Base-by-base conservation (phyloP, 768 basidiomycete species). In the Dioszegia hungarica region DNA sequence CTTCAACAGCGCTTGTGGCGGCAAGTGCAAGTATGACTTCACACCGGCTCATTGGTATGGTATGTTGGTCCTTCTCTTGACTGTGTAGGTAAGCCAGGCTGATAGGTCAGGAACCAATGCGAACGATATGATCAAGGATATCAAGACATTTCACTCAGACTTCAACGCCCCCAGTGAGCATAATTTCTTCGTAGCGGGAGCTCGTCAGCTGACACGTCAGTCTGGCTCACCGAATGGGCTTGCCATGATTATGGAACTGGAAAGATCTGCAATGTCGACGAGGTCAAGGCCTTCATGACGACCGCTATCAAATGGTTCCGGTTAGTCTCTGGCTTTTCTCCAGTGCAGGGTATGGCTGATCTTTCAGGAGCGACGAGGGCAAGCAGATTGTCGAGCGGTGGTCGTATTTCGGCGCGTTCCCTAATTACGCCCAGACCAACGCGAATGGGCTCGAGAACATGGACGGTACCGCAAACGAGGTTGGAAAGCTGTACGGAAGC, bases 21-120 rank as follows among this genome's bases (percentile, higher is more conserved):
- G 69, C 5, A 41, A 57, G 2, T 73, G 72, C 51, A 45, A 59
- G 47, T 70, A 62, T 57, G 72, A 70, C 43, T 70, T 73, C 37
- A 43, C 70, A 27, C 67, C 72, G 3, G 62, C 68, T 29, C 72
- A 73, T 36, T 73, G 63, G 39, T 73, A 73, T 46, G 72, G 72
- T 40, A 31, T 6, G 45, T 17, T n/a, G 6, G 11, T 44, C 41
- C 19, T 3, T 43, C 20, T 8, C 3, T 6, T 14, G 31, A 33
- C 31, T 33, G 6, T n/a, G n/a, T n/a, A n/a, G n/a, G 31, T 33
- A 33, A 33, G 8, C 14, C 31, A 6, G 31, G 6, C 31, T 33
- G 31, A 33, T 14, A 14, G 6, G 14, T 33, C 15, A 43, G 41
- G 41, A 22, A 65, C 59, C 19, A 49, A 62, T 33, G 67, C 64